A percentile compares a stretch with the other conserved stretches of the same genome.
Conservation (phyloP, 768 basidiomycete species). For the Auricularia heimuer region DNA sequence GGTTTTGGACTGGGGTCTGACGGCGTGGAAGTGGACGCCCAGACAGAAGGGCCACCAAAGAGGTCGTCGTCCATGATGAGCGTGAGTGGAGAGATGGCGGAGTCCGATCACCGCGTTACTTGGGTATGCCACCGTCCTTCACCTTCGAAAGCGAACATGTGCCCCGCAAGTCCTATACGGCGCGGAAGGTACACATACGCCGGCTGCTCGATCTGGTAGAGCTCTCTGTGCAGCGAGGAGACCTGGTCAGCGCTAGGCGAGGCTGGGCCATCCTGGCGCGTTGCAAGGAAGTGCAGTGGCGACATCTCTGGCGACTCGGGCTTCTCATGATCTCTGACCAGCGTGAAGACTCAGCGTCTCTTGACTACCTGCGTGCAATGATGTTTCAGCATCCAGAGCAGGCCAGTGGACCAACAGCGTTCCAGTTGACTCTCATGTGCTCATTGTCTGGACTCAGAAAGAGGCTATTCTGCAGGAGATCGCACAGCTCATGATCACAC, state of each 20-base stretch:
- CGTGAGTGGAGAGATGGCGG: neutral
- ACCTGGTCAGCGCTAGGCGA: slow-evolving; percentile 50
- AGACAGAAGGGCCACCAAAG: slow-evolving; percentile 5
- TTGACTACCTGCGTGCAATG: slow-evolving; percentile 59
- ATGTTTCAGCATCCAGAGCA: slow-evolving; percentile 61
- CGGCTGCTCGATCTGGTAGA: slow-evolving; percentile 69
- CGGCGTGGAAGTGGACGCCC: slow-evolving; percentile 4
- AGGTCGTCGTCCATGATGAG: slow-evolving; percentile 8
- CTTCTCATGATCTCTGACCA: slow-evolving; percentile 39
- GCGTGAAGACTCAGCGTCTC: slow-evolving; percentile 13
- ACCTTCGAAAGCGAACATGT: neutral
- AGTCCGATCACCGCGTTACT: neutral
- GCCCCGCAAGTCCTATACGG: slow-evolving; percentile 29
- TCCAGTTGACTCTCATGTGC: slow-evolving; percentile 3
- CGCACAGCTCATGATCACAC: slow-evolving; percentile 51
- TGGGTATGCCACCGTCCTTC: neutral
- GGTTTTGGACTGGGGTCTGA: slow-evolving; percentile 10
- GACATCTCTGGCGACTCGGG: slow-evolving; percentile 58
- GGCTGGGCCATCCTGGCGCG: slow-evolving; percentile 68
- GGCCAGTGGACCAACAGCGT: slow-evolving; percentile 30
- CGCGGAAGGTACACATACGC: slow-evolving; percentile 63
- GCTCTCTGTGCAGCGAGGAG: slow-evolving; percentile 55
- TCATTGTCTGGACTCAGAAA: slow-evolving; percentile 35
- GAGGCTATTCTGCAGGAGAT: slow-evolving; percentile 70
- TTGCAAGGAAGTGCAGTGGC: slow-evolving; percentile 75